Conservation (phyloP, 1,284 basidiomycete species). For the Fomitiporia mediterranea region DNA sequence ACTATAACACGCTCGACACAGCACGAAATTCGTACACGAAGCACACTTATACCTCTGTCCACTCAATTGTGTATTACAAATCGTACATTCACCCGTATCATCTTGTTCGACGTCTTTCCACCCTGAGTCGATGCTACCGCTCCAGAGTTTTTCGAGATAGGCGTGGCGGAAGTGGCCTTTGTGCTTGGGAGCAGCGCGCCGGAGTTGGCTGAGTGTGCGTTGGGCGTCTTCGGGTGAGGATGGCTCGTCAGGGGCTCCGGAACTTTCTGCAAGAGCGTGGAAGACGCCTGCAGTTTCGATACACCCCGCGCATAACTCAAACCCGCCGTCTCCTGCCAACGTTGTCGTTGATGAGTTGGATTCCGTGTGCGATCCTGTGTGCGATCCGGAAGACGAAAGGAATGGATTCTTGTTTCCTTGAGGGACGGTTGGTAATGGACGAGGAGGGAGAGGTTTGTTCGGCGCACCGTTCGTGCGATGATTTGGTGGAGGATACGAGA, state of each 20-base stretch:
- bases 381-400: slow-evolving; percentile 21
- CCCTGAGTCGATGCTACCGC: slow-evolving; percentile 57
- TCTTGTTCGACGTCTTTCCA: slow-evolving; percentile 88
- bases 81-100: slow-evolving; percentile 70
- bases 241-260: slow-evolving; percentile 45
- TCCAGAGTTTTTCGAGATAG: slow-evolving; percentile 83
- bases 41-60: slow-evolving; percentile 79
- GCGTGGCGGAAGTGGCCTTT: slow-evolving; percentile 77
- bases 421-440: slow-evolving; percentile 13
- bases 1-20: slow-evolving; percentile 72
- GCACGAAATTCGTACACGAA: slow-evolving; percentile 71
- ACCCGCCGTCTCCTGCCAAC: slow-evolving; percentile 40
- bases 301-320: slow-evolving; percentile 79
- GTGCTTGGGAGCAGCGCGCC: slow-evolving; percentile 57
- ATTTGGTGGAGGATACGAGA: slow-evolving; percentile 21
- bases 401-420: slow-evolving; percentile 18
- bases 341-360: slow-evolving; percentile 24
- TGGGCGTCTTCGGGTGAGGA: slow-evolving; percentile 34
- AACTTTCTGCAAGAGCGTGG: slow-evolving; percentile 59
- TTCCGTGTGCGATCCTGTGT: slow-evolving; percentile 19
- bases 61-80: slow-evolving; percentile 59
- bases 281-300: slow-evolving; percentile 71
- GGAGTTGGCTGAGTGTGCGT: slow-evolving; percentile 36
- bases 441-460: neutral
- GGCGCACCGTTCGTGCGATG: slow-evolving; percentile 10